A percentile compares a stretch with the other conserved stretches of the same genome.
These are phyloP conservation scores for Aspergillus baeticus DNA, from an alignment of 495 filamentous ascomycete species.

Conservation along the genomic window DNA sequence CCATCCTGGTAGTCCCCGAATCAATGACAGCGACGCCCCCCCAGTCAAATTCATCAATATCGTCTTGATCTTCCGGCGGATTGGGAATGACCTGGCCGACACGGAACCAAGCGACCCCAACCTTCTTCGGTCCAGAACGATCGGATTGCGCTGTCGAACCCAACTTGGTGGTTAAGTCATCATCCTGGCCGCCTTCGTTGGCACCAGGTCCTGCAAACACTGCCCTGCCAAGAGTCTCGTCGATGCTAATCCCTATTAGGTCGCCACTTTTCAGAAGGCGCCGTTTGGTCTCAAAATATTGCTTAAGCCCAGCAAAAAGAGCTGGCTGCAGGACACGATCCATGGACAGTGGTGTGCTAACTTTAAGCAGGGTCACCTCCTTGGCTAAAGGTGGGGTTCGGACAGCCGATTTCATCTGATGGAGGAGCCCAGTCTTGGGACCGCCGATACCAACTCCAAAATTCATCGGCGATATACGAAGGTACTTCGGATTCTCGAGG, in stretches of 20 bases:
- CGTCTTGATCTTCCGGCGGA: constrained; percentile 53
- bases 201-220: constrained; percentile 60
- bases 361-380: constrained; percentile 86
- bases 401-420: constrained; percentile 46
- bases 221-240: constrained; percentile 74
- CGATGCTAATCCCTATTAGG: constrained; percentile 80
- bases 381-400: constrained; percentile 81
- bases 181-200: constrained; percentile 59
- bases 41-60: constrained; percentile 69
- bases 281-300: constrained; percentile 75
- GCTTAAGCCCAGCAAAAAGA: constrained; percentile 79
- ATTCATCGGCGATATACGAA: constrained; percentile 65
- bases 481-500: constrained; percentile 69
- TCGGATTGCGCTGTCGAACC: constrained; percentile 30
- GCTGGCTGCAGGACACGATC: constrained; percentile 80
- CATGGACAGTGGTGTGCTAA: constrained; percentile 83
- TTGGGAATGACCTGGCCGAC: constrained; percentile 69
- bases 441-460: constrained; percentile 35
- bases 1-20: constrained; percentile 79
- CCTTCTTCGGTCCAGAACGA: constrained; percentile 31
- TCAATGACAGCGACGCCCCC: constrained; percentile 81
- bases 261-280: constrained; percentile 83
- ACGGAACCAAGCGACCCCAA: constrained; percentile 84
- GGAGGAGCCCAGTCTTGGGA: constrained; percentile 35
- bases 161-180: constrained; percentile 58